Conservation (phyloP, 257 asterid species). For the Paraleonurus japonicus region DNA sequence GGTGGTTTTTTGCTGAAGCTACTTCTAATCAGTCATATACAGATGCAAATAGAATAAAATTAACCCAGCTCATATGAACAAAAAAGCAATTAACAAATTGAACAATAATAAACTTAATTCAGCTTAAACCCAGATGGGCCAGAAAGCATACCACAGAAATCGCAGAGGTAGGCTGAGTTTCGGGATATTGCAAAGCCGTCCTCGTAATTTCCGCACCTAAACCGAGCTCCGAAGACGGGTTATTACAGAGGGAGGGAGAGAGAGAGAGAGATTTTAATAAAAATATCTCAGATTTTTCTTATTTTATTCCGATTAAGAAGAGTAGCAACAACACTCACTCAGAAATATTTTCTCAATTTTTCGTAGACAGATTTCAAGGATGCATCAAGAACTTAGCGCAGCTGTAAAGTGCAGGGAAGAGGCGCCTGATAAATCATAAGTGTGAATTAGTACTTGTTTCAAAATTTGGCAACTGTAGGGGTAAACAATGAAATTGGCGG, state of each 20-base stretch:
- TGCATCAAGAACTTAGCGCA: background rate
- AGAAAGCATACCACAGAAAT: conserved; percentile 15
- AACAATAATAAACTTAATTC: background rate
- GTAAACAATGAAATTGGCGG: too few species aligned
- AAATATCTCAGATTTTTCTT: background rate
- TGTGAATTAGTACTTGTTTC: background rate
- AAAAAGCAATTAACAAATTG: background rate
- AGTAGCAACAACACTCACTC: background rate
- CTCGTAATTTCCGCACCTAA: conserved; percentile 15
- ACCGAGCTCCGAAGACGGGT: background rate
- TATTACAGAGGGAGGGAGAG: background rate
- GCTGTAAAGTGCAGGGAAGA: background rate
- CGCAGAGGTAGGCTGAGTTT: background rate
- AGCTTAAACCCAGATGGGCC: background rate
- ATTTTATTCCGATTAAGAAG: background rate
- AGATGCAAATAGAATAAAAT: background rate
- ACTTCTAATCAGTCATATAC: background rate
- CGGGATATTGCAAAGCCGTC: background rate
- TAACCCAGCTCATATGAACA: background rate
- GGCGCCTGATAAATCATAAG: background rate
- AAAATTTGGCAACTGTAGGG: background rate
- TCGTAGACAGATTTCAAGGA: background rate
- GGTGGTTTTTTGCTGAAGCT: background rate
- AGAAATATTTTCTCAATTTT: background rate
- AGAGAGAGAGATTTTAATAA: background rate